Evolutionary conservation across 2,329 filamentous ascomycete genomes (phyloP).

Genomic region (Cercospora zeae-maydis): DNA sequence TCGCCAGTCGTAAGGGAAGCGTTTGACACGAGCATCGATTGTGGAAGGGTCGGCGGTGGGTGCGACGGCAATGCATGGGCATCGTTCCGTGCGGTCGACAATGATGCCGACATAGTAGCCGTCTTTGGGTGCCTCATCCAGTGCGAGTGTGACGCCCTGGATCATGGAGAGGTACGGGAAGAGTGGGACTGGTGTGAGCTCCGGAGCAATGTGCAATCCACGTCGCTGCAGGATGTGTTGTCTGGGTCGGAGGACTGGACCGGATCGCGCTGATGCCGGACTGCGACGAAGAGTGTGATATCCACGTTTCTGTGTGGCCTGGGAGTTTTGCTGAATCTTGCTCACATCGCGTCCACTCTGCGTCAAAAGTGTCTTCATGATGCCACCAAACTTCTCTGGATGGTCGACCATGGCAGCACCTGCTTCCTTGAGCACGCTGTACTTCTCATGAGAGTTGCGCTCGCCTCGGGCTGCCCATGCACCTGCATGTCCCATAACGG

Average conservation of each 20-base stretch:
- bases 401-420: conserved; percentile 71
- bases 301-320: conserved; percentile 46
- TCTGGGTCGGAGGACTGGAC: conserved; percentile 13
- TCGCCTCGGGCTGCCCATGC: conserved; percentile 68
- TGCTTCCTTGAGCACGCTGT: conserved; percentile 60
- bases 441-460: conserved; percentile 62
- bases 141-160: conserved; percentile 26
- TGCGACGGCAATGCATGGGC: conserved; percentile 62
- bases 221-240: conserved; percentile 25
- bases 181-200: conserved; percentile 28
- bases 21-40: conserved; percentile 46
- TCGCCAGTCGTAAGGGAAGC: conserved; percentile 61
- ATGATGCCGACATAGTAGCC: conserved; percentile 57
- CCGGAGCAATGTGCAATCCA: conserved; percentile 27
- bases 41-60: conserved; percentile 46
- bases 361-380: conserved; percentile 60
- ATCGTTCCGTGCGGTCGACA: conserved; percentile 60
- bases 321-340: conserved; percentile 38
- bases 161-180: conserved; percentile 32
- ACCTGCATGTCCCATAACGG: conserved; percentile 76
- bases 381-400: conserved; percentile 68
- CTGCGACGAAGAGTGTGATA: conserved; percentile 40
- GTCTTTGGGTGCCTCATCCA: conserved; percentile 30
- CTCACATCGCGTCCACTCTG: conserved; percentile 42
- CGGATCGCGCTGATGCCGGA: conserved; percentile 16